These are phyloP conservation scores for Acarospora socialis DNA, from an alignment of 2,329 filamentous ascomycete genomes.

Conservation along the genomic window DNA sequence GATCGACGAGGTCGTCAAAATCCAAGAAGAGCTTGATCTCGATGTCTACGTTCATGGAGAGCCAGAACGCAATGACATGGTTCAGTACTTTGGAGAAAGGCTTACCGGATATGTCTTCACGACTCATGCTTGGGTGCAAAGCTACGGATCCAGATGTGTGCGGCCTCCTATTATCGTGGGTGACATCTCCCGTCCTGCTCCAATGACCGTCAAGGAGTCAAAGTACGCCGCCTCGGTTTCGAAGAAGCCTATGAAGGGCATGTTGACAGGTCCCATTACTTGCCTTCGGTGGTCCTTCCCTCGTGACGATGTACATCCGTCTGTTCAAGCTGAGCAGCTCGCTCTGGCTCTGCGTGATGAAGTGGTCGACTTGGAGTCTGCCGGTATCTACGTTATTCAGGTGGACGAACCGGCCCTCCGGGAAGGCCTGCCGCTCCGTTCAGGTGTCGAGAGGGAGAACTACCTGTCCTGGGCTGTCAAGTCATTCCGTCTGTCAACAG, in stretches of 20 bases:
- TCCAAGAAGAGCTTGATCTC: constrained; percentile 94
- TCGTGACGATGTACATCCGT: constrained; percentile 98
- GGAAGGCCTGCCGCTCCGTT: constrained; percentile 94
- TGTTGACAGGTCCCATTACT: constrained; percentile 98
- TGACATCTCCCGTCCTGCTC: constrained; percentile 89
- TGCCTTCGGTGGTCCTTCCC: constrained; percentile 99
- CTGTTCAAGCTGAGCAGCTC: constrained; percentile 95
- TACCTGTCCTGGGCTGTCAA: constrained; percentile 97
- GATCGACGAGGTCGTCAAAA: constrained; percentile 86
- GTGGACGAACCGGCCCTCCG: constrained; percentile 98
- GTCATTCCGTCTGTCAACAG: constrained; percentile 91
- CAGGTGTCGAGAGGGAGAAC: constrained; percentile 85
- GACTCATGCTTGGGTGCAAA: constrained; percentile 97
- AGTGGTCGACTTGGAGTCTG: constrained; percentile 93
- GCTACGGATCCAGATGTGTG: constrained; percentile 95
- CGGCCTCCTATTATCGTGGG: constrained; percentile 96
- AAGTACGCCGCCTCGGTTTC: constrained; percentile 95
- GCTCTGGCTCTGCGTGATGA: constrained; percentile 96
- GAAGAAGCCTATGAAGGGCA: constrained; percentile 99
- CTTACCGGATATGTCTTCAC: constrained; percentile 97
- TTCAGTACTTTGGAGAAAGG: constrained; percentile 98
- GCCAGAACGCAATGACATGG: constrained; percentile 99
- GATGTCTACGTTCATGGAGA: constrained; percentile 98
- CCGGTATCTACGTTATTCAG: constrained; percentile 95
- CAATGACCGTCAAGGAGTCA: constrained; percentile 99